These are phyloP conservation scores for Chaetomiaceae sp. DNA, from an alignment of 2,329 filamentous ascomycete genomes.

Conservation along the genomic window DNA sequence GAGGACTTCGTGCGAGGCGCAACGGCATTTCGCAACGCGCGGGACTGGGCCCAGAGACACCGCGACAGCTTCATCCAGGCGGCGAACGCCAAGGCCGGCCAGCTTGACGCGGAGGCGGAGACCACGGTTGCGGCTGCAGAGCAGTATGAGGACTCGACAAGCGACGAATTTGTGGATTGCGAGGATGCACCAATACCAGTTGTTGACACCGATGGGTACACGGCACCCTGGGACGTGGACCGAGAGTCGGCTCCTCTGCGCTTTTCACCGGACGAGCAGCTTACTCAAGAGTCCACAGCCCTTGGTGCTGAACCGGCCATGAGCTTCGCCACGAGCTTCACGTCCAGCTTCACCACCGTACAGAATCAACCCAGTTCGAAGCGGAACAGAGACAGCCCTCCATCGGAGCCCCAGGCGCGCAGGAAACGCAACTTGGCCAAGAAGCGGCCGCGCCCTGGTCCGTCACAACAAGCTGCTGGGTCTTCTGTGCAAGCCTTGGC, in stretches of 20 bases:
- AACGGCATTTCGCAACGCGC: constrained; percentile 36
- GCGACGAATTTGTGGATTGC: constrained; percentile 17
- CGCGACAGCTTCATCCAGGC: constrained; percentile 31
- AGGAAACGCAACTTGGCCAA: constrained; percentile 14
- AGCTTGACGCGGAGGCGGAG: no score
- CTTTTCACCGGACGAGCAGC: constrained; percentile 15
- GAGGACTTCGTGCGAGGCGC: constrained; percentile 33
- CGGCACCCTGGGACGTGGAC: constrained; percentile 1
- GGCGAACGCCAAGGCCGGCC: constrained; percentile 18
- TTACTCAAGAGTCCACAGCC: constrained; percentile 12
- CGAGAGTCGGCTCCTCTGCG: constrained; percentile 16
- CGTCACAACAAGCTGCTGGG: neutral
- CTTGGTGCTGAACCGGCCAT: constrained; percentile 14
- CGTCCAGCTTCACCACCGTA: constrained; percentile 1
- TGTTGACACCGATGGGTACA: constrained; percentile 12
- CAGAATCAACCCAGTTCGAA: constrained; percentile 15
- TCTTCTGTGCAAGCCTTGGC: neutral
- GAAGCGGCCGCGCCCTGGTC: constrained; percentile 8
- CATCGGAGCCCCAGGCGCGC: constrained; percentile 7
- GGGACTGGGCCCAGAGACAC: constrained; percentile 35
- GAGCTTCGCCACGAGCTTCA: constrained; percentile 21
- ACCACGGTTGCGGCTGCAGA: no score
- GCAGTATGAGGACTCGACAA: neutral
- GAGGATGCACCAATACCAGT: constrained; percentile 15
- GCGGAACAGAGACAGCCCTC: constrained; percentile 17